phyloP scores from a whole-genome alignment of 148 eudicot genomes.

The Fagopyrum homotropicum region DNA sequence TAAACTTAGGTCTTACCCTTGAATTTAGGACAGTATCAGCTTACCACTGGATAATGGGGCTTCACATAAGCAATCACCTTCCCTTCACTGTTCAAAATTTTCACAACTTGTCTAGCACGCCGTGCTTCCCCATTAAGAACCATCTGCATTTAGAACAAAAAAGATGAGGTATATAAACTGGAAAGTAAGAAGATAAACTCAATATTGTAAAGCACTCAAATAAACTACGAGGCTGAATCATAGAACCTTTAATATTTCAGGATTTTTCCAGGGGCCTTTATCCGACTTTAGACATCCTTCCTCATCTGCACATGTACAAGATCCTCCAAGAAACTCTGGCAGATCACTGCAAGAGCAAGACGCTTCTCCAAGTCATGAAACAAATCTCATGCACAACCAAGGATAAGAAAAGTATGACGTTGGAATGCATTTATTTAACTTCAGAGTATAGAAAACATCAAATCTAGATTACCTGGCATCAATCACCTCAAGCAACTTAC shows the following conservation, averaged over 20 bases:
- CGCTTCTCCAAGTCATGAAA: not conserved
- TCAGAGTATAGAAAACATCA: not conserved
- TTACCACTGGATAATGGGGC: conserved; percentile 73
- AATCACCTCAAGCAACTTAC: conserved; percentile 77
- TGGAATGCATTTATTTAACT: not conserved
- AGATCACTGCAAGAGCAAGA: conserved; percentile 49
- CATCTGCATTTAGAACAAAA: conserved; percentile 48
- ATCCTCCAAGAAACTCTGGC: conserved; percentile 92
- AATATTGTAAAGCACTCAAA: conserved; percentile 4
- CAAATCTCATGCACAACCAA: not conserved
- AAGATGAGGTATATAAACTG: not conserved
- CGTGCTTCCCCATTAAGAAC: conserved; percentile 75
- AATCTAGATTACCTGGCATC: conserved; percentile 59
- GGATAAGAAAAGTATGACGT: not conserved
- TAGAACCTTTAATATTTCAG: conserved; percentile 71
- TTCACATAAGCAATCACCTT: conserved; percentile 88
- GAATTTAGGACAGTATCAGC: not conserved
- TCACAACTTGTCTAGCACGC: conserved; percentile 80
- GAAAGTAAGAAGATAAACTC: not conserved
- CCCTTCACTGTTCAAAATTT: conserved; percentile 81
- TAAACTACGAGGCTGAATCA: no score
- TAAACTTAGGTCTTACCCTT: not conserved
- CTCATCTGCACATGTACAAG: conserved; percentile 71
- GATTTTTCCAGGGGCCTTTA: conserved; percentile 92
- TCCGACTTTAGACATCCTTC: conserved; percentile 90